Evolutionary conservation across 2,329 filamentous ascomycete species (phyloP), one percentile per base, ranked within the genome.

Genomic region (Penicillium griseofulvum): DNA sequence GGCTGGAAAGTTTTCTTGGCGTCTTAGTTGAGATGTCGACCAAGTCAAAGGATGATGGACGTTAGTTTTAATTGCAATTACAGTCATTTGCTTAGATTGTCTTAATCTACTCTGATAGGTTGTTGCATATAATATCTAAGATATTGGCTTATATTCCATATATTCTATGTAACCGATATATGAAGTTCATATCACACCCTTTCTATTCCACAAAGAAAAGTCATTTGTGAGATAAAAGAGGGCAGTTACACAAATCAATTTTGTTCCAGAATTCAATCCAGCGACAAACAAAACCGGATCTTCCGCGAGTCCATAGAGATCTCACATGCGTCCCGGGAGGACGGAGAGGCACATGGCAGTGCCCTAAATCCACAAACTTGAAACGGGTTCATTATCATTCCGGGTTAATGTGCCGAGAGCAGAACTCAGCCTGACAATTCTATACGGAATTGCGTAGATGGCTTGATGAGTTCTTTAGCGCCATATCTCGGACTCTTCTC

Each of bases 331-430:
- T 36, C 38, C 33, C 19, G 16, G 38, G 44, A n/a, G 9, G 4
- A 3, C 31, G 39, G 44, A 39, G 44, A 49, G 11, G 24, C 36
- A 61, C 54, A 56, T 59, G 56, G 52, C 52, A 51, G 33, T 39
- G n/a, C 11, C n/a, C 41, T 50, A 54, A 19, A 19, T 34, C 28
- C 36, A 24, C 22, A n/a, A 39, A n/a, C n/a, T n/a, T n/a, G n/a
- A n/a, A n/a, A 31, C 12, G 45, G 28, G 9, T 28, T 24, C 16
- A 5, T 29, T 28, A 6, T 10, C 5, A n/a, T 12, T 29, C 24
- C 17, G 2, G 33, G 34, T 11, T 22, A 14, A 28, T 51, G 14
- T 7, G 9, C 52, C 2, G 12, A 45, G 12, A 12, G n/a, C 22
- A 33, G 22, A 33, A 44, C 22, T 44, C 28, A 29, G 33, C 19